Evolutionary conservation across 78 protist species (phyloP), one percentile per base, ranked within the genome.

Genomic region (Dictyostelium brefeldianum): DNA sequence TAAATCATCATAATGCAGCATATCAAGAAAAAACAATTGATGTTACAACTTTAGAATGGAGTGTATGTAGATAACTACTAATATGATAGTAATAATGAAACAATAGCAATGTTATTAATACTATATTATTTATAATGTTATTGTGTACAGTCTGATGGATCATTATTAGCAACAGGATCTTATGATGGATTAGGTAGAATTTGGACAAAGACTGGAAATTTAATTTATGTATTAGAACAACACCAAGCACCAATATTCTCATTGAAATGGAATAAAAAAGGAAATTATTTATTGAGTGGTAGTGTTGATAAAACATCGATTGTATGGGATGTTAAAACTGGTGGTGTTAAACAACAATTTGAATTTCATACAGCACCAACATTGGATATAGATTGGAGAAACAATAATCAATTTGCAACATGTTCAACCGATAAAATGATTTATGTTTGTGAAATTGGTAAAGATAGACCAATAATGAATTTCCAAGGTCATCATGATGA

Each of bases 371-470:
- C 78, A 0, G 98, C 96, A 22, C 99, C 99, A 10, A 96, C 95
- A 14, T 96, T 98, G 10, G 99, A 98, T 59, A 97, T 98, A 4
- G 99, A 98, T 51, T 98, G 99, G 99, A 6, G 82, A 27, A 94
- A 95, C 46, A 87, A 89, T 31, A 74, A 27, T 17, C 91, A 80
- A 31, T 96, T 96, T 79, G 98, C 98, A n/a, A 94, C 97, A 10
- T 96, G 97, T 73, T 57, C 80, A 5, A 89, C 96, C 14, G 98
- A 96, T 62, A 78, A 67, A 41, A 46, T 73, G 56, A 95, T 96
- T 43, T 93, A 92, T 56, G 92, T 97, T 22, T 96, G 97, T 67
- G 94, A 96, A 73, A n/a, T 97, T 36, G 98, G 98, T 9, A 91
- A 94, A 27, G 46, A 46, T 14, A 36, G 80, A n/a, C 98, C 98